Base-by-base conservation (phyloP, 2,329 filamentous ascomycete genomes). In the Aspergillus jensenii region DNA sequence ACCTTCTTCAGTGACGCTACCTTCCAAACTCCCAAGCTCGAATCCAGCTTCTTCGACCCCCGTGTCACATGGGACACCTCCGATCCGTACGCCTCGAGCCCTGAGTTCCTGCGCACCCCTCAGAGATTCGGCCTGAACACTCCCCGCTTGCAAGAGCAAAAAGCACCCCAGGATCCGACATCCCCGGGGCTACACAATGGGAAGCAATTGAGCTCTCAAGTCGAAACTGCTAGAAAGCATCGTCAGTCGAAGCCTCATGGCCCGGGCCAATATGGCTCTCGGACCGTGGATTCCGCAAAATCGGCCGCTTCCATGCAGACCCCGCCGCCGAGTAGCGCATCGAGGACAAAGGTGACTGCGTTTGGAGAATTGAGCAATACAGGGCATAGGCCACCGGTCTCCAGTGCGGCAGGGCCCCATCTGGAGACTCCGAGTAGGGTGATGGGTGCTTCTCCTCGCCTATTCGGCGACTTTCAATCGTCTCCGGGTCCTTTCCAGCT, bases 311-410 rank as follows among this genome's bases (percentile, higher is more conserved):
- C 76, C 14, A 85, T 86, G 77, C 84, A 87, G 71, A 87, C 84
- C 12, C 84, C 84, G 35, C 84, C 84, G 49, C 84, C 84, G 3
- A 86, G 84, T 25, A 79, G 84, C 70, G 83, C 82, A 17, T 82
- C 79, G 6, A 78, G 80, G 66, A 79, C 82, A 62, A 78, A 76
- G 59, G 69, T 74, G 62, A 74, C 67, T 15, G 71, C 70, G 60
- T 68, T 71, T 51, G 70, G 71, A 23, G 59, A 66, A 19, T 40
- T 61, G 33, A 61, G 52, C 23, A 65, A 63, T 41, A 54, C 64
- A 23, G 61, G 63, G 4, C 65, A 63, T 58, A 67, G 62, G 49
- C 37, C 59, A 33, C 67, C 65, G n/a, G 58, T 56, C 3, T 66
- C 65, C 19, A 67, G 67, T 43, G 56, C 57, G 9, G 52, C 65